Evolutionary conservation across 179 eudicot species (phyloP), one percentile per base, ranked within the genome.

Genomic region (Silene coronaria): DNA sequence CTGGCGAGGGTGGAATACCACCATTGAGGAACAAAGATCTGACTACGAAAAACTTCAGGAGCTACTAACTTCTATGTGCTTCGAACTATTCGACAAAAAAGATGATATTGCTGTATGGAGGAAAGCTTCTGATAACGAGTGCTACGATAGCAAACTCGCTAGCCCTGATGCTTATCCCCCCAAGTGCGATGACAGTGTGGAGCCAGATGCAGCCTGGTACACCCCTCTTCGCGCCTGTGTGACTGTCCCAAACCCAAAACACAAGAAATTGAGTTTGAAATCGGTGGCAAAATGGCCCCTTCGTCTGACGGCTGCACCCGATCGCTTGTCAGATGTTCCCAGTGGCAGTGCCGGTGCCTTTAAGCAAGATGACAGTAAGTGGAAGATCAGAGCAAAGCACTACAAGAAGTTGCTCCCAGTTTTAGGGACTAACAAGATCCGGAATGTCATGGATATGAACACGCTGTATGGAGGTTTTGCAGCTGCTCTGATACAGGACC

Each of bases 361-460:
- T 60, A 88, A 86, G 81, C 88, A 76, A 2, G 97, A 91, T 32
- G 81, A 88, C 17, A 81, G 88, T 60, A 90, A 85, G 84, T 91
- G 97, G 97, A 88, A 83, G 82, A 73, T 70, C 51, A 77, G 95
- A 53, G 84, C 74, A 14, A 85, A 88, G 82, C 91, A 91, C 76
- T 91, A 91, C 78, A 91, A 87, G 89, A 87, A 88, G 77, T 74
- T 91, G 80, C 71, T 91, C 10, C 89, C 91, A 0, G 85, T 80
- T 23, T 34, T 91, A 62, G 97, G 97, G 30, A 89, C 81, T 61
- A 87, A 89, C 48, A 83, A 88, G 82, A 91, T 91, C 38, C 74
- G 97, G 62, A 91, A 91, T 74, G 92, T 90, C 24, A 91, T 91
- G 95, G 97, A 91, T 77, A 91, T 91, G 92, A 91, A 90, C 73